A percentile compares a stretch with the other conserved stretches of the same genome.
Conservation (phyloP, 2,329 filamentous ascomycete genomes). For the Aspergillus fumigatus region DNA sequence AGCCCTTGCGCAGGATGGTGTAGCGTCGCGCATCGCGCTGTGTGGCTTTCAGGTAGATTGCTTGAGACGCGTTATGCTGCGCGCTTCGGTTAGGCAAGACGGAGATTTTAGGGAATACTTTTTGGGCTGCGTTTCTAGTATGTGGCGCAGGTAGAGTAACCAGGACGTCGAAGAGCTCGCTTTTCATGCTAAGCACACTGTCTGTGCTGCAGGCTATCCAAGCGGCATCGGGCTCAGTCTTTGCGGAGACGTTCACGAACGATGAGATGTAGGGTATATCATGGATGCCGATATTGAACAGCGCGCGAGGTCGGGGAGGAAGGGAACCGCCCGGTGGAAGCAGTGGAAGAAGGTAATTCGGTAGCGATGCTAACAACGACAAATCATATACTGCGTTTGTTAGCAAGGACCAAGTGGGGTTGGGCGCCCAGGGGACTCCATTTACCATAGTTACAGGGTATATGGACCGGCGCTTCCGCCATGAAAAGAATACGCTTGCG, state of each 20-base stretch:
- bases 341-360: conserved; percentile 65
- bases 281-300: conserved; percentile 92
- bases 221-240: conserved; percentile 47
- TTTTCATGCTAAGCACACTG: conserved; percentile 82
- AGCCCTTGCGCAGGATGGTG: conserved; percentile 60
- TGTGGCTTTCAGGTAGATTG: conserved; percentile 65
- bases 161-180: conserved; percentile 81
- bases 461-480: conserved; percentile 77
- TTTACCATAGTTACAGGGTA: conserved; percentile 82
- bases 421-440: background rate
- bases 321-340: conserved; percentile 60
- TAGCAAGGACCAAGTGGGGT: conserved; percentile 21
- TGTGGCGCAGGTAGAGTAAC: conserved; percentile 71
- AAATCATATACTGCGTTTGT: conserved; percentile 73
- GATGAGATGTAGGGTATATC: conserved; percentile 79
- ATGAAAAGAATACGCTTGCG: conserved; percentile 86
- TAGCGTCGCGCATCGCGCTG: conserved; percentile 86
- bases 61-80: conserved; percentile 32
- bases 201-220: conserved; percentile 98
- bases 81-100: conserved; percentile 54
- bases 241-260: conserved; percentile 48
- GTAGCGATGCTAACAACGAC: conserved; percentile 87
- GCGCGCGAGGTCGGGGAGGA: conserved; percentile 63
- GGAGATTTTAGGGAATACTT: conserved; percentile 72
- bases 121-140: conserved; percentile 54